These are phyloP conservation scores for Mycena sanguinolenta DNA, from an alignment of 768 basidiomycete species.

Conservation along the genomic window DNA sequence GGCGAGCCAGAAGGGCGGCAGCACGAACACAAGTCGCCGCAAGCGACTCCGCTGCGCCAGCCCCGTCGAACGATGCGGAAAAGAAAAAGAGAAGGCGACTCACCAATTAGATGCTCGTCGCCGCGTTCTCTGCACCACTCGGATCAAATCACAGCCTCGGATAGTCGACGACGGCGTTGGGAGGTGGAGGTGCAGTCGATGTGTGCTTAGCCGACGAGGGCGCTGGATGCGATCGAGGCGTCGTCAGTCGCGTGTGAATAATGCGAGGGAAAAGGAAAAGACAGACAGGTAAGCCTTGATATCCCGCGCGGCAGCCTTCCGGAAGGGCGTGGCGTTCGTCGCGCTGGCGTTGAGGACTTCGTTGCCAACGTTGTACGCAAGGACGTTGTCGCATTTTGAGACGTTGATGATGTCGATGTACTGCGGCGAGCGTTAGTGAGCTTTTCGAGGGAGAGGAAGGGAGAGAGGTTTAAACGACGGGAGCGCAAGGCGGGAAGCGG, in stretches of 20 bases:
- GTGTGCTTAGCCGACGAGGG: conserved; percentile 7
- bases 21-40: too few relatives aligned
- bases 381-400: conserved; percentile 73
- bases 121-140: background rate
- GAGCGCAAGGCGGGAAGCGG: too few relatives aligned
- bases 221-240: background rate
- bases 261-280: too few relatives aligned
- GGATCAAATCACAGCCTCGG: conserved; percentile 8
- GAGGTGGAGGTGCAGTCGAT: conserved; percentile 2
- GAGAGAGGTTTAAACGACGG: too few relatives aligned
- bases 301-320: conserved; percentile 84
- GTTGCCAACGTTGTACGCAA: conserved; percentile 81
- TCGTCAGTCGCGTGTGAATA: too few relatives aligned
- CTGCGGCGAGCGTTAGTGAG: too few relatives aligned
- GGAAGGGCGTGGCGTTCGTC: conserved; percentile 70
- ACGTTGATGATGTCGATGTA: conserved; percentile 71
- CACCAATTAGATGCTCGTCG: conserved; percentile 6
- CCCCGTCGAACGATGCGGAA: too few relatives aligned
- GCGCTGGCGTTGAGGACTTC: conserved; percentile 59
- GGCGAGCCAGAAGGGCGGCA: too few relatives aligned
- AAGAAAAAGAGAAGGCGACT: too few relatives aligned
- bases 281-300: conserved; percentile 71
- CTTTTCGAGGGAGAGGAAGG: too few relatives aligned
- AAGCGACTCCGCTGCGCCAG: too few relatives aligned
- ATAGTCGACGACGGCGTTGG: background rate